These are phyloP conservation scores for Sphaerostilbella broomeana DNA, from an alignment of 2,329 filamentous ascomycete species.

Conservation along the genomic window DNA sequence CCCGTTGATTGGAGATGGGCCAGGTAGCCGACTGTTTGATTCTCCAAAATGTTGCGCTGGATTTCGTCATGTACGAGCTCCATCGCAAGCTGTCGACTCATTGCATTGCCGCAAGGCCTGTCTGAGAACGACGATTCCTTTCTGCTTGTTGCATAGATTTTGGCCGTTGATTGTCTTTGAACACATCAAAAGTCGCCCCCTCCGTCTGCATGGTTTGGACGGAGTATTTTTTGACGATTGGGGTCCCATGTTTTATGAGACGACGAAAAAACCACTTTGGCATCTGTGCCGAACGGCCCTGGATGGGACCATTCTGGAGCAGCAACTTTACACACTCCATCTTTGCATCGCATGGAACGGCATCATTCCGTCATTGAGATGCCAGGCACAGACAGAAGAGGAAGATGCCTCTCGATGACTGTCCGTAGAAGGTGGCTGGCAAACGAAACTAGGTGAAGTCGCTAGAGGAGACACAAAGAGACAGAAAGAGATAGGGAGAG, in stretches of 20 bases:
- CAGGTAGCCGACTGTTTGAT: no score
- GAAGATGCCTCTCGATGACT: no score
- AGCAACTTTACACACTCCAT: no score
- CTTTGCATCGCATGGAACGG: not conserved
- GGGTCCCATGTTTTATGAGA: conserved; percentile 9
- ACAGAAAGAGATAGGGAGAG: conserved; percentile 2
- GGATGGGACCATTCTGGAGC: not conserved
- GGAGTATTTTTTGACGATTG: conserved; percentile 9
- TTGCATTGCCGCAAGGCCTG: conserved; percentile 6
- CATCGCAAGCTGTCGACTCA: not conserved
- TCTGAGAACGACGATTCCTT: conserved; percentile 8
- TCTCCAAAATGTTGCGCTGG: no score
- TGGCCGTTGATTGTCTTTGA: conserved; percentile 7
- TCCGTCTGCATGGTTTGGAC: conserved; percentile 10
- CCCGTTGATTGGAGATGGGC: no score
- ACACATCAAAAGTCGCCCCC: conserved; percentile 1
- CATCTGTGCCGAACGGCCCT: conserved; percentile 4
- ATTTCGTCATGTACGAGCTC: no score
- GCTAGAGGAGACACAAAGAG: no score
- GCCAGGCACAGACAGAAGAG: not conserved
- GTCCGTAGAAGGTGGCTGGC: no score
- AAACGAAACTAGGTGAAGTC: no score
- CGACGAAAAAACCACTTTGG: conserved; percentile 7
- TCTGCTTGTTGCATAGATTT: conserved; percentile 14
- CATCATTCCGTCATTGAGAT: not conserved